Evolutionary conservation across 139 green algal genomes (phyloP), one percentile per base, ranked within the genome.

Genomic region (Pleodorina starrii): DNA sequence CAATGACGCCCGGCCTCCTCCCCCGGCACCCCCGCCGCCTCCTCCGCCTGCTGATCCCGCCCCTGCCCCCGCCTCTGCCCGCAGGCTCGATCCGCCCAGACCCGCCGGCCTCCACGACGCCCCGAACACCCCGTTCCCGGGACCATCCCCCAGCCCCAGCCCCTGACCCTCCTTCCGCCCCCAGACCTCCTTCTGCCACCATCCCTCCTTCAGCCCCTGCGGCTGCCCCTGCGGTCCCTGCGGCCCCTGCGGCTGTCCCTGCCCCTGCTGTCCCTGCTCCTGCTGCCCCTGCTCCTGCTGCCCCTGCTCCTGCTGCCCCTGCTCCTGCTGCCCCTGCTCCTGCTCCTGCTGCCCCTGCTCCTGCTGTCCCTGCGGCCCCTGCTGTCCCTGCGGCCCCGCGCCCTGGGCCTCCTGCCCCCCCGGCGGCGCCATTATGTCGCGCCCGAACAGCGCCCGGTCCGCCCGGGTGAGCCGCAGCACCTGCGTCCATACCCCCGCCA

Each of bases 361-460:
- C n/a, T n/a, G n/a, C n/a, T n/a, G n/a, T n/a, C n/a, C n/a, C n/a
- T n/a, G n/a, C n/a, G n/a, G n/a, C n/a, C n/a, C n/a, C n/a, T n/a
- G n/a, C n/a, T n/a, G n/a, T n/a, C n/a, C n/a, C n/a, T n/a, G n/a
- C n/a, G n/a, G n/a, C n/a, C n/a, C n/a, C n/a, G n/a, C n/a, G n/a
- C n/a, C n/a, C n/a, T n/a, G n/a, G n/a, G n/a, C n/a, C 63, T 6
- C 27, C 48, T 10, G 12, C 10, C 12, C 48, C 21, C 16, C 16
- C 63, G 32, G 21, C 21, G 11, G 63, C 63, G 19, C 57, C 38
- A 86, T 21, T 54, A 86, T 86, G 44, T 88, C 82, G 27, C 66
- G 43, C n/a, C 82, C 82, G 32, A 88, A 88, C 7, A 88, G 14
- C 27, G 82, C 82, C 63, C 7, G 9, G 46, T 79, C 82, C 5